A percentile compares a stretch with the other conserved stretches of the same genome.
Evolutionary conservation across 331 rosid species (phyloP).

Genomic region (Pyracantha coccinea): DNA sequence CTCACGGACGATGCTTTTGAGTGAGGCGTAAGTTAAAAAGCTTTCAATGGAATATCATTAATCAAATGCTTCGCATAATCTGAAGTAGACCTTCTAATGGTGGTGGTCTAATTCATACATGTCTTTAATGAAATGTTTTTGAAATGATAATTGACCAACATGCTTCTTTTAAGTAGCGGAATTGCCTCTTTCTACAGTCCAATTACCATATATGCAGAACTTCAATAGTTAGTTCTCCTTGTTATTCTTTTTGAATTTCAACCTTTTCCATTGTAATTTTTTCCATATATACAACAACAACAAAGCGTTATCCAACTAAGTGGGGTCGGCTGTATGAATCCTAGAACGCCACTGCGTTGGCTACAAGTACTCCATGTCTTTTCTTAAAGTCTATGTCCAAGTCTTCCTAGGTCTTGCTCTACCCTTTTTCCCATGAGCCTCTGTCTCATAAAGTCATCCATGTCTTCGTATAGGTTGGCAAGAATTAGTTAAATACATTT

Average conservation of each 20-base stretch:
- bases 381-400: too few species aligned
- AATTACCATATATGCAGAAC: not conserved
- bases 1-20: constrained; percentile 66
- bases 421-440: too few species aligned
- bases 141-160: not conserved
- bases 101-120: not conserved
- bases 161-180: not conserved
- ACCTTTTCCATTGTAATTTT: too few species aligned
- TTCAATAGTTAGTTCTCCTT: not conserved
- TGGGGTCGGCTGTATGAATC: too few species aligned
- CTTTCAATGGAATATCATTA: not conserved
- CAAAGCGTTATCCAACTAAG: too few species aligned
- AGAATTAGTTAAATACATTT: not conserved
- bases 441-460: not conserved
- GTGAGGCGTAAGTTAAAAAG: constrained; percentile 60
- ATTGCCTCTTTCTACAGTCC: not conserved
- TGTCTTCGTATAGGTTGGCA: not conserved
- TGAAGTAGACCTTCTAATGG: not conserved
- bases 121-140: not conserved
- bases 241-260: not conserved
- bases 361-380: too few species aligned
- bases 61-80: not conserved
- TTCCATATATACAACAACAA: too few species aligned
- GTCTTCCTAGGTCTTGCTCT: too few species aligned
- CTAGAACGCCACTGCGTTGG: too few species aligned